phyloP scores from a whole-genome alignment of 306 rosid genomes.

The Trifolium subterraneum region DNA sequence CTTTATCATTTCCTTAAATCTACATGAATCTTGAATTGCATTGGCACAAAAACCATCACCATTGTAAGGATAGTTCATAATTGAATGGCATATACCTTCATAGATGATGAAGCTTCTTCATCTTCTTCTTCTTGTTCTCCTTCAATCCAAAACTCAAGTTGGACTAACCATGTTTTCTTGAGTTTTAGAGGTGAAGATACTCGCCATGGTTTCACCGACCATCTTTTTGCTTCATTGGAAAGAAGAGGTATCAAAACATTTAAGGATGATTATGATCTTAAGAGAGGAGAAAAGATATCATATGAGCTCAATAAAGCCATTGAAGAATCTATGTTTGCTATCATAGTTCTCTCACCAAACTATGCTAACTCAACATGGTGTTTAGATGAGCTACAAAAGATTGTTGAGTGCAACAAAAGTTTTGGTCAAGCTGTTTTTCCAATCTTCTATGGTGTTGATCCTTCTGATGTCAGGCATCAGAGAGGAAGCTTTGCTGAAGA shows the following conservation, averaged over 20 bases:
- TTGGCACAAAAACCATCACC: not conserved
- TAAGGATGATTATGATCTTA: conserved; percentile 45
- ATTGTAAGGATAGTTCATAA: conserved; percentile 1
- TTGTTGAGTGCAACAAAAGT: conserved; percentile 37
- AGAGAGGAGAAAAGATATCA: conserved; percentile 38
- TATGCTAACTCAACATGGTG: conserved; percentile 48
- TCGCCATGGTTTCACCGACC: conserved; percentile 42
- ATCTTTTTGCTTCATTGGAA: conserved; percentile 44
- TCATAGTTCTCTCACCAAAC: conserved; percentile 45
- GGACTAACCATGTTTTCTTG: conserved; percentile 48
- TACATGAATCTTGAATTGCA: not conserved
- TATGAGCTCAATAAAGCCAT: conserved; percentile 41
- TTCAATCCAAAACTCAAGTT: conserved; percentile 12
- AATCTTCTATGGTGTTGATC: conserved; percentile 44
- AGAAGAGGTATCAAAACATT: conserved; percentile 43
- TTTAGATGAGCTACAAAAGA: conserved; percentile 48
- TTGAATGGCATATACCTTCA: conserved; percentile 35
- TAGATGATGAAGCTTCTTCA: conserved; percentile 37
- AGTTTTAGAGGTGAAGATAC: conserved; percentile 48
- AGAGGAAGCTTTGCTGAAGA: conserved; percentile 36
- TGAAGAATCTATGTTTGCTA: conserved; percentile 46
- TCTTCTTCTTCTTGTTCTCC: not conserved
- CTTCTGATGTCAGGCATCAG: conserved; percentile 49
- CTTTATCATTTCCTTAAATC: conserved; percentile 9
- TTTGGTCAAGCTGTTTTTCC: conserved; percentile 40